phyloP scores from a whole-genome alignment of 169 alveolate genomes.

The Neospora caninum region DNA sequence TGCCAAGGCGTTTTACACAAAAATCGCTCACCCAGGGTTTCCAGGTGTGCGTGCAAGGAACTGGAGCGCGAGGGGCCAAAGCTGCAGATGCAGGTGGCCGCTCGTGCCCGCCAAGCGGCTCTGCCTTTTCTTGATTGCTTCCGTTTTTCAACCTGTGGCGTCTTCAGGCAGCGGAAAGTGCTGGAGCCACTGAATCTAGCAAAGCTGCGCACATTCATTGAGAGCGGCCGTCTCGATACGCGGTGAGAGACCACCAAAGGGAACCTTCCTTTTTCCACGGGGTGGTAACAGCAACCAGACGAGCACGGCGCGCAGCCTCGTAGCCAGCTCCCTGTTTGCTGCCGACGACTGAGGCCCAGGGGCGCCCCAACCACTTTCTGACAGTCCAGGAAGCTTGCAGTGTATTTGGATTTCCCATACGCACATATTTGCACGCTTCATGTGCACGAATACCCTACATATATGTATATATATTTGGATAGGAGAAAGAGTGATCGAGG shows the following conservation, averaged over 20 bases:
- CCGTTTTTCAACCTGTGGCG: neutral
- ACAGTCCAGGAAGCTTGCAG: neutral
- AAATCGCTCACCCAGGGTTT: too few relatives aligned
- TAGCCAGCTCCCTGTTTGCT: too few relatives aligned
- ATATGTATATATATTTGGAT: neutral
- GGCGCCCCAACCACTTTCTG: neutral
- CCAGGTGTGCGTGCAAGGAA: too few relatives aligned
- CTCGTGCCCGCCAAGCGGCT: too few relatives aligned
- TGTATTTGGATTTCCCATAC: neutral
- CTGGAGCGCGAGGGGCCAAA: too few relatives aligned
- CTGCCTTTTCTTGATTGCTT: too few relatives aligned
- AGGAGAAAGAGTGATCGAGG: too few relatives aligned
- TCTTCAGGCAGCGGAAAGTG: slow-evolving; percentile 76
- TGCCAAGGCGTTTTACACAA: too few relatives aligned
- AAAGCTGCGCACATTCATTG: slow-evolving; percentile 84
- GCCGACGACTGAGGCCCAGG: neutral
- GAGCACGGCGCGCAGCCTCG: too few relatives aligned
- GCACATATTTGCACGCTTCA: neutral
- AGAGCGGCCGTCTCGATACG: slow-evolving; percentile 84
- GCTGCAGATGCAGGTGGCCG: too few relatives aligned
- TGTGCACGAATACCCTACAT: neutral
- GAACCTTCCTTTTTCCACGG: neutral
- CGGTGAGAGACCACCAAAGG: slow-evolving; percentile 60
- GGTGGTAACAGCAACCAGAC: too few relatives aligned
- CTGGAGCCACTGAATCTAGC: slow-evolving; percentile 81